Evolutionary conservation across 202 grass and related monocot genomes (phyloP), one percentile per base, ranked within the genome.

Genomic region (Zoysia matrella): DNA sequence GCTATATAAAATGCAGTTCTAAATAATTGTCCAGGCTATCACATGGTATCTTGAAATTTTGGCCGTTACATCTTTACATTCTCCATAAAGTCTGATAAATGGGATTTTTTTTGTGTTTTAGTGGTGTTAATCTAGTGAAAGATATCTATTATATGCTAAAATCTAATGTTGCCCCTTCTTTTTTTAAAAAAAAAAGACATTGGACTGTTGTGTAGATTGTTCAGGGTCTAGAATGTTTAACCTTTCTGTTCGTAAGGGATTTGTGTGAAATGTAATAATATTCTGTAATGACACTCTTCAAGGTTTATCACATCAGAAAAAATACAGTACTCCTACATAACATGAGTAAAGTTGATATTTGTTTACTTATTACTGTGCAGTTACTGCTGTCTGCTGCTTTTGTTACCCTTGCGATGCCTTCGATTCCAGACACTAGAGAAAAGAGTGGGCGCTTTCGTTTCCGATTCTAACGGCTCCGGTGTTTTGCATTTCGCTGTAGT

Each of bases 341-440:
- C 44, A 43, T 58, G 11, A 5, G 56, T 63, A 55, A 46, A 60
- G 65, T 70, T 14, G 60, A 22, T 22, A 22, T 22, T 22, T 22
- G 22, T 22, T 22, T 22, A 22, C 22, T 22, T 70, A 71, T 22
- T 22, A 22, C 22, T 22, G 22, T 22, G 22, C 22, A 22, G 22
- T 22, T 22, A 22, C 22, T 22, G 22, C 22, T 22, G 22, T 22
- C 22, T 22, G 22, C 22, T 22, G 22, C 22, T 22, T 22, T 22
- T 22, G 36, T 58, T 52, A 77, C 18, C 4, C 11, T 45, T 14
- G 47, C 13, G 47, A 15, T 45, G 62, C 52, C 52, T 78, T 86
- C 8, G 69, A 82, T 83, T 79, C 53, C 49, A 79, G 80, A 71
- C 75, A 71, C 14, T 15, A 75, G 5, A 74, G 13, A 62, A 71